Base-by-base conservation (phyloP, 352 stramenopile species). In the Phytophthora quininea region DNA sequence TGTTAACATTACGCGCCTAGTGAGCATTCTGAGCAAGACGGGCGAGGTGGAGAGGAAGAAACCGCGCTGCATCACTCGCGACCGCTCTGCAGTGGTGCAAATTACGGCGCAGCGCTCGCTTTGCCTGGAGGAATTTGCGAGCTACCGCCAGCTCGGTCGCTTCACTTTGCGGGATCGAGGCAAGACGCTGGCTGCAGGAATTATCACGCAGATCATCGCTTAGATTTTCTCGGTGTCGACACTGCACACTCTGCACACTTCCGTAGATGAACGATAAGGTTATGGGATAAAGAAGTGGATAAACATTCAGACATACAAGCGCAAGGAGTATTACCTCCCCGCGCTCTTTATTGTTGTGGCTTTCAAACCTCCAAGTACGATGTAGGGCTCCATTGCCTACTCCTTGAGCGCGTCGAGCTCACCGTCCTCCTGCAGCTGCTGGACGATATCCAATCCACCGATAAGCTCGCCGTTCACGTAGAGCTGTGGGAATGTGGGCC, bases 391-490 rank as follows among this genome's bases (percentile, higher is more conserved):
- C 12, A 15, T 65, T 32, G 54, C 49, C 64, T 92, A 93, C 38
- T 88, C 77, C 74, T 95, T 96, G 35, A 96, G 75, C 49, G 66
- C 85, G 5, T 74, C 86, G 30, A 97, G 76, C 61, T 97, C 88
- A 46, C 86, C 90, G 24, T 95, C 88, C 57, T 97, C 86, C 53
- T 96, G 84, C 64, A 99, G 86, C 74, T 99, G 97, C 76, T 97
- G 95, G 30, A 99, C 82, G 73, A 99, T 99, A 76, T 99, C 98
- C 54, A 99, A 82, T 14, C 98, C 98, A 64, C 98, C 98, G 11
- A 99, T 86, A 64, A 99, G 87, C 72, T 99, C 95, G 49, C 97
- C 98, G 37, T 98, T 92, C 29, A 99, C 89, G 82, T 99, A 99
- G 5, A 99, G 71, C 73, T 99, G 96, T 10, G 98, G 97, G 82